These are phyloP conservation scores for Platanthera guangdongensis DNA, from an alignment of 106 monocot genomes.

Conservation along the genomic window DNA sequence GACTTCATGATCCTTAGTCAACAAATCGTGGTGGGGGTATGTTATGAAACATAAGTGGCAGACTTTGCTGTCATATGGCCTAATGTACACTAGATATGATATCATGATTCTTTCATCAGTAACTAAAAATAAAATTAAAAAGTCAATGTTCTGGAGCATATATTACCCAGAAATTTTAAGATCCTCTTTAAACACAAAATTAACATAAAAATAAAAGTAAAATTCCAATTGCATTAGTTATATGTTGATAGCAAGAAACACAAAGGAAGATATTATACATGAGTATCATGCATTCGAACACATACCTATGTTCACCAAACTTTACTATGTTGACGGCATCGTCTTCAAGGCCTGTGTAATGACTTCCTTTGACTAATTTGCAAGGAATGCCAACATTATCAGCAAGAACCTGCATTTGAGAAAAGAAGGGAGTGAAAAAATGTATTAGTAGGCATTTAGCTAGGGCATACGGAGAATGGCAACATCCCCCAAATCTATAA, in stretches of 20 bases:
- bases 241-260: background rate
- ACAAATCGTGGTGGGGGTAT: background rate
- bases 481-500: background rate
- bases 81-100: background rate
- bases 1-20: background rate
- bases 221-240: background rate
- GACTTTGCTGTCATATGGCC: background rate
- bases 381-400: conserved; percentile 90
- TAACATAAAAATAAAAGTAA: background rate
- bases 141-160: background rate
- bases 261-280: background rate
- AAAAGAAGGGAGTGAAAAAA: background rate
- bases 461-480: background rate
- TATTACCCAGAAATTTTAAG: background rate
- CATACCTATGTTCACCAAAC: conserved; percentile 49
- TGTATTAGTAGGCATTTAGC: background rate
- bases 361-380: conserved; percentile 90
- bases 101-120: background rate
- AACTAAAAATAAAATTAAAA: background rate
- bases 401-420: conserved; percentile 64
- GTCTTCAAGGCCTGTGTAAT: conserved; percentile 89
- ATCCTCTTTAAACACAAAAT: background rate
- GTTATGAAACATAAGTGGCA: background rate
- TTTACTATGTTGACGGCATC: conserved; percentile 95
- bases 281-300: background rate